These are phyloP conservation scores for Macrophomina pseudophaseolina DNA, from an alignment of 2,329 filamentous ascomycete species.

Conservation along the genomic window DNA sequence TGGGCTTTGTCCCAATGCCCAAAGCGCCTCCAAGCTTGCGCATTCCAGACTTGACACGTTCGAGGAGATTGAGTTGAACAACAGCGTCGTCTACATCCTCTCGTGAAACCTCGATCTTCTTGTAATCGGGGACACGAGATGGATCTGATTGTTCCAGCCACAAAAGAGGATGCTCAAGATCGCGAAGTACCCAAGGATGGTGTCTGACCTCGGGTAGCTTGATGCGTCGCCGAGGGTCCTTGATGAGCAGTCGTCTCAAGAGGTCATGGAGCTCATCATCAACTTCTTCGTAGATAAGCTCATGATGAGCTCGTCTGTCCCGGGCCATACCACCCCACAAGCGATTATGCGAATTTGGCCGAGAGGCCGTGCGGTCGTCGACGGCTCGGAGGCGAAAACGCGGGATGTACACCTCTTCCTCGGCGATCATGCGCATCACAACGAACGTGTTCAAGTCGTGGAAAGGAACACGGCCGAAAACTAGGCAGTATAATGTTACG, in stretches of 20 bases:
- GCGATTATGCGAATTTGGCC: constrained; percentile 53
- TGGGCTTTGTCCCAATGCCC: constrained; percentile 50
- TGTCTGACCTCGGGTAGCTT: constrained; percentile 90
- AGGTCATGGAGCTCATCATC: constrained; percentile 81
- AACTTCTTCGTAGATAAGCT: constrained; percentile 83
- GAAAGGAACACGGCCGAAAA: constrained; percentile 93
- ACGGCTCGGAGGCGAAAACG: constrained; percentile 78
- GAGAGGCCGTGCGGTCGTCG: constrained; percentile 52
- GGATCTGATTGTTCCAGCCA: constrained; percentile 98
- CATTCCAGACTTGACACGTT: constrained; percentile 80
- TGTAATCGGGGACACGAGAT: constrained; percentile 74
- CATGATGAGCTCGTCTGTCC: constrained; percentile 76
- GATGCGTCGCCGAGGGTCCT: constrained; percentile 88
- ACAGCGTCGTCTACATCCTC: constrained; percentile 91
- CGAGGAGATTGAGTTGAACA: constrained; percentile 83
- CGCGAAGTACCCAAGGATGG: constrained; percentile 86
- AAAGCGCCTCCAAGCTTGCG: constrained; percentile 64
- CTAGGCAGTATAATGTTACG: constrained; percentile 92
- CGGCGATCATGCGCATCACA: constrained; percentile 90
- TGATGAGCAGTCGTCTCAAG: constrained; percentile 77
- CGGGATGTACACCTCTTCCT: constrained; percentile 90
- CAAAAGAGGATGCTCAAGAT: constrained; percentile 70
- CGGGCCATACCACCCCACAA: constrained; percentile 59
- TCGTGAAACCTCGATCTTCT: constrained; percentile 89
- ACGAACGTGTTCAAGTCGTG: constrained; percentile 89